phyloP scores from a whole-genome alignment of 225 moss, liverwort and hornwort species.

The Straminergon stramineum region DNA sequence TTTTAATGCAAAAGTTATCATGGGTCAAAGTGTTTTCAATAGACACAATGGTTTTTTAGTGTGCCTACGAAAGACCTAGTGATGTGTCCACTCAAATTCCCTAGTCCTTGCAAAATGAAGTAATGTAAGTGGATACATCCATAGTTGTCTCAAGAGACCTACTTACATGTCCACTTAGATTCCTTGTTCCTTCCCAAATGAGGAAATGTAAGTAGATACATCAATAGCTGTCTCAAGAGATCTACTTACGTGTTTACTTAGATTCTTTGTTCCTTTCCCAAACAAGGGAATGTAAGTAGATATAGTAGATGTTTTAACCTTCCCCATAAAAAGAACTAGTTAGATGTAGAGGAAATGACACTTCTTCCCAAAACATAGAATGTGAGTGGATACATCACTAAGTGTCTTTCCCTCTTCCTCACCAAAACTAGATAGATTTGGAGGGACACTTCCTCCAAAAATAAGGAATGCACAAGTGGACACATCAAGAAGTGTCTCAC shows the following conservation, averaged over 20 bases:
- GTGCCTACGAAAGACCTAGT: accelerated
- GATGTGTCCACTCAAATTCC: accelerated
- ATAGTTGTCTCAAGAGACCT: no score
- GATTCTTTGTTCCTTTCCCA: no score
- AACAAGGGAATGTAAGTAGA: not conserved
- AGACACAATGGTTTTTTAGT: accelerated
- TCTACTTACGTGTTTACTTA: no score
- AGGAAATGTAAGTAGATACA: no score
- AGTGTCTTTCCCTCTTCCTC: not conserved
- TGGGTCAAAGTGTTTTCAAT: not conserved
- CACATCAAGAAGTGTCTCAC: not conserved
- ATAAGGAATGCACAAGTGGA: accelerated
- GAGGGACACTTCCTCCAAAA: accelerated
- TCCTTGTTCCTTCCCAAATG: accelerated
- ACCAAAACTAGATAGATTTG: not conserved
- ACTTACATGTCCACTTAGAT: no score
- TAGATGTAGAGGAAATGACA: accelerated
- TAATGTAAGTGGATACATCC: no score
- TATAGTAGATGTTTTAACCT: accelerated
- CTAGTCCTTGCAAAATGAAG: no score
- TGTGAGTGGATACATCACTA: not conserved
- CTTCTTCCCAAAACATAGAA: accelerated
- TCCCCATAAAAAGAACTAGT: accelerated
- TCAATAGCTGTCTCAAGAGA: no score
- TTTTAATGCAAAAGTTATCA: not conserved